These are phyloP conservation scores for Corylus americana DNA, from an alignment of 306 rosid genomes.

Conservation along the genomic window DNA sequence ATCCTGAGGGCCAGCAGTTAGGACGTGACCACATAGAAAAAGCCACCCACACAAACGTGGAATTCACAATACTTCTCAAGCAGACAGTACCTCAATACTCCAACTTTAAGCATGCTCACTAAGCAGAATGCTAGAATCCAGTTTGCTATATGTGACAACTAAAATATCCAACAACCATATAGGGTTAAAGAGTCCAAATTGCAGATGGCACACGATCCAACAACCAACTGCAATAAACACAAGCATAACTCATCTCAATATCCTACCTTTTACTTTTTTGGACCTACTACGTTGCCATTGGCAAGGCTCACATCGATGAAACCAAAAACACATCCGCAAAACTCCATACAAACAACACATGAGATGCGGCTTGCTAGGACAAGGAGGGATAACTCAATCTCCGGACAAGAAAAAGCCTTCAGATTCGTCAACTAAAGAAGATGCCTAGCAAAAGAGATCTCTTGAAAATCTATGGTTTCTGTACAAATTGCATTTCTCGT, in stretches of 20 bases:
- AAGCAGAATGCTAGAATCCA: neutral
- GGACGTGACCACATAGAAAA: neutral
- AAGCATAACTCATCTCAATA: neutral
- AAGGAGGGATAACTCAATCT: neutral
- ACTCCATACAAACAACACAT: neutral
- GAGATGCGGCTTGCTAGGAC: neutral
- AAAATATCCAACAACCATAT: too few relatives aligned
- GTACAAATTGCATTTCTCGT: neutral
- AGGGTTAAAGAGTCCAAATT: too few relatives aligned
- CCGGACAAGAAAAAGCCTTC: neutral
- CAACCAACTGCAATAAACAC: neutral
- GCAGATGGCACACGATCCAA: too few relatives aligned
- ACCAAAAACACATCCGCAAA: neutral
- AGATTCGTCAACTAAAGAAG: neutral
- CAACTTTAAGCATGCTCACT: neutral
- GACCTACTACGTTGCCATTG: neutral
- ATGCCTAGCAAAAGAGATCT: neutral
- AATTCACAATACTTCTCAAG: neutral
- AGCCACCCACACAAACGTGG: neutral
- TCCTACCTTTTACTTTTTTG: too few relatives aligned
- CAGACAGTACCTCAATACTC: neutral
- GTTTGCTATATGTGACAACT: too few relatives aligned
- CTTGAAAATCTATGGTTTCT: neutral
- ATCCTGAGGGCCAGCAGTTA: neutral
- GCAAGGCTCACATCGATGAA: neutral